Base-by-base conservation (phyloP, 176 grass and related monocot genomes). In the Metroxylon sagu region DNA sequence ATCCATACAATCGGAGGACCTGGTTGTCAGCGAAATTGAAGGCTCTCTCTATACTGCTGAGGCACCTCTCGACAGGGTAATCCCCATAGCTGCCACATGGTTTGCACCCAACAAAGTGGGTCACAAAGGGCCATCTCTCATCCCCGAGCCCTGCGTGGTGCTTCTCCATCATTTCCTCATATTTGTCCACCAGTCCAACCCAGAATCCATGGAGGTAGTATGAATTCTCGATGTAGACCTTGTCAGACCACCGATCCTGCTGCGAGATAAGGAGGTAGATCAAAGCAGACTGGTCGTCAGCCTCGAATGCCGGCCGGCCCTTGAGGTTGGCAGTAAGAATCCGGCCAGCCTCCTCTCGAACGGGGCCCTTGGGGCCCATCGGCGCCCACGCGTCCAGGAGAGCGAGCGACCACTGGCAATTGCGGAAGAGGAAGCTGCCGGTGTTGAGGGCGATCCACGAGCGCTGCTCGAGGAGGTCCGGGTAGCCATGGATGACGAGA, bases 121-220 rank as follows among this genome's bases (percentile, higher is more conserved):
- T 96, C 6, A 96, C 77, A 1, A 96, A 96, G 0, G 92, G 87
- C 92, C 92, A 96, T 18, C 87, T 79, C 80, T 88, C 92, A 4
- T 96, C 87, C 4, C 92, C 92, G 3, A 90, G 62, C 1, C 86
- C 92, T 0, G 92, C 86, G 31, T 96, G 83, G 57, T 96, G 76
- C 54, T 90, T 90, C 70, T 90, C 77, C 83, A 96, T 88, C 86
- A 90, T 90, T 57, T 96, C 91, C 66, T 96, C 91, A 15, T 96
- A 96, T 64, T 85, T 87, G 57, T 96, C 86, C 5, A 96, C 91
- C 17, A 96, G 64, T 5, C 86, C 91, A 49, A 70, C 71, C 91
- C 91, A 96, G 73, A 87, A 96, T 6, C 91, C 91, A n/a, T 96
- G 91, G n/a, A 96, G 39, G 62, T 90, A 95, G 73, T 87, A 95